A percentile compares a stretch with the other conserved stretches of the same genome.
Conservation (phyloP, 176 grass and related monocot species). For the Carex kokanica region DNA sequence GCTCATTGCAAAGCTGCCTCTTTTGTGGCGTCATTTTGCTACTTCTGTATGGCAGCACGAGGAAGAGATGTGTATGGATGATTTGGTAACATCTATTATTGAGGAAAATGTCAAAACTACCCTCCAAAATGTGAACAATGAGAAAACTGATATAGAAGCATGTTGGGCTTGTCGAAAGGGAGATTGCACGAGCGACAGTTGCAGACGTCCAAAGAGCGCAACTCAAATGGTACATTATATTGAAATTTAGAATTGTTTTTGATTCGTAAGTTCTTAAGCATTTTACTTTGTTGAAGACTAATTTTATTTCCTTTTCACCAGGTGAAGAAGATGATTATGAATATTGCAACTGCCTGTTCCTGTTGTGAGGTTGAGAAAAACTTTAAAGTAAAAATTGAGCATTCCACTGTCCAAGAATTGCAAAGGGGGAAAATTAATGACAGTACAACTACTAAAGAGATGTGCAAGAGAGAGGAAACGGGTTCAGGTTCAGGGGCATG, state of each 20-base stretch:
- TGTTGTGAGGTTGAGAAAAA: neutral
- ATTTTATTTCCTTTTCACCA: neutral
- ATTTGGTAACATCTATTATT: neutral
- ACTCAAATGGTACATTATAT: neutral
- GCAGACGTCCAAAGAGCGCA: neutral
- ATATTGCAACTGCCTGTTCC: neutral
- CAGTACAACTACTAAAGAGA: neutral
- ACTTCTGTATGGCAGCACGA: neutral
- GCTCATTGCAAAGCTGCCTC: neutral
- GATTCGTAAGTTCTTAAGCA: neutral
- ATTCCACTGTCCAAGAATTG: neutral
- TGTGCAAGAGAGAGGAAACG: neutral
- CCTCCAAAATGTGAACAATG: neutral
- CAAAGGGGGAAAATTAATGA: neutral
- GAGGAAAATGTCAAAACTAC: conserved; percentile 16
- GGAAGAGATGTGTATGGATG: neutral
- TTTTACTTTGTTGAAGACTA: neutral
- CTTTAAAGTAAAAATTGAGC: neutral
- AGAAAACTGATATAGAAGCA: conserved; percentile 3
- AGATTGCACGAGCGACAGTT: neutral
- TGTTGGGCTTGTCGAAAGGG: conserved; percentile 10
- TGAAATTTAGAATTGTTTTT: neutral
- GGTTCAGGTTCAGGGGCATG: neutral
- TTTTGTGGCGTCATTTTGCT: neutral
- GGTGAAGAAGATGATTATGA: neutral